Conservation (phyloP, 2,329 filamentous ascomycete species). For the Rhynchosporium graminicola region DNA sequence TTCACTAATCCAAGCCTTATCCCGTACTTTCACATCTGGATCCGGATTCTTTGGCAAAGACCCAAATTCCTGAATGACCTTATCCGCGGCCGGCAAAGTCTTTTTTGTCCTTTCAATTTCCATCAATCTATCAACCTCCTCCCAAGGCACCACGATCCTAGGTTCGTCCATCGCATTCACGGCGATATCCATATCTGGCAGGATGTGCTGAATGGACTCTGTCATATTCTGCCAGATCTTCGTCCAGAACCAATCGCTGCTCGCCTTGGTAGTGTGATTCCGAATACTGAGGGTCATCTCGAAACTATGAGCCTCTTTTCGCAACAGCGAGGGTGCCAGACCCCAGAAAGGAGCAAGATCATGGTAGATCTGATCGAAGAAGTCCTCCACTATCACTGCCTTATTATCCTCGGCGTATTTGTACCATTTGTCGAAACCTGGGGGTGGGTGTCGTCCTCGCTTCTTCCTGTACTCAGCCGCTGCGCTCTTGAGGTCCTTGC, state of each 20-base stretch:
- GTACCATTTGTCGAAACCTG: conserved; percentile 62
- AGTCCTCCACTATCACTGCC: conserved; percentile 60
- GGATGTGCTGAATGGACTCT: conserved; percentile 48
- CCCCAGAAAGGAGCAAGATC: conserved; percentile 51
- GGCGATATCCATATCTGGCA: conserved; percentile 67
- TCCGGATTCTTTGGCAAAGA: conserved; percentile 45
- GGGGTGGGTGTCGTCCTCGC: conserved; percentile 62
- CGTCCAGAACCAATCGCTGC: conserved; percentile 45
- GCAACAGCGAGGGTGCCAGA: conserved; percentile 48
- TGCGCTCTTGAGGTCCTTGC: conserved; percentile 47
- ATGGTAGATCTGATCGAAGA: conserved; percentile 57
- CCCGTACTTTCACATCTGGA: conserved; percentile 19
- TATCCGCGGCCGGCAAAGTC: conserved; percentile 59
- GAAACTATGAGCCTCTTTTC: conserved; percentile 53
- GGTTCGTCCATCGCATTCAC: conserved; percentile 67
- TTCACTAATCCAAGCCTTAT: conserved; percentile 29
- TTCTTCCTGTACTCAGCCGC: conserved; percentile 55
- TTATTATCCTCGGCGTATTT: conserved; percentile 52
- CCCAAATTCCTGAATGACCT: conserved; percentile 50
- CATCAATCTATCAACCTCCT: conserved; percentile 54
- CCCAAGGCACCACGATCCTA: conserved; percentile 59
- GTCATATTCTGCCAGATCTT: conserved; percentile 44
- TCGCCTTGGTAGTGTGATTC: conserved; percentile 51
- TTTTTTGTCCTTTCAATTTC: conserved; percentile 46
- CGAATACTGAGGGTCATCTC: conserved; percentile 64